A percentile compares a stretch with the other conserved stretches of the same genome.
phyloP scores from a whole-genome alignment of 2,329 filamentous ascomycete species.

The Pestalotiopsis sp. region DNA sequence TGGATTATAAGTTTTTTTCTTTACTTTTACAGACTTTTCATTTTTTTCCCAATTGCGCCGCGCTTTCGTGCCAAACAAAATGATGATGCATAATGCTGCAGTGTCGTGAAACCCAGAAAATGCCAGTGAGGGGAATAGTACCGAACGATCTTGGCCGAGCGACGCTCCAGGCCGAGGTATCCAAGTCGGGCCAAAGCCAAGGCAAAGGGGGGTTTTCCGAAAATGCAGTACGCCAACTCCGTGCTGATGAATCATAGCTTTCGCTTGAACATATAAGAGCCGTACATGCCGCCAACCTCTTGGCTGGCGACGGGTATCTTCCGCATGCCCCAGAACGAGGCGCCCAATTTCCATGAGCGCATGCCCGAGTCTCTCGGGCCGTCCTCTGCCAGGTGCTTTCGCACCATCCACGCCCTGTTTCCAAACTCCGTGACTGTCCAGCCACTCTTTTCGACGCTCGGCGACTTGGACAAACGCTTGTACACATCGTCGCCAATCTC shows the following conservation, averaged over 20 bases:
- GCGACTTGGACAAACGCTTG: slow-evolving; percentile 63
- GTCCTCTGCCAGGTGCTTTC: slow-evolving; percentile 41
- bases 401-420: slow-evolving; percentile 67
- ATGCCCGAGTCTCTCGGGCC: slow-evolving; percentile 55
- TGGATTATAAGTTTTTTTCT: background rate
- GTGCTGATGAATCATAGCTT: slow-evolving; percentile 36
- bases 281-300: slow-evolving; percentile 94
- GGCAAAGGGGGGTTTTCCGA: background rate
- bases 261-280: slow-evolving; percentile 66
- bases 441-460: slow-evolving; percentile 61
- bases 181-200: background rate
- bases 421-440: slow-evolving; percentile 75
- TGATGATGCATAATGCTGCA: background rate
- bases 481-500: slow-evolving; percentile 73
- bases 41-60: background rate
- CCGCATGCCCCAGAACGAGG: slow-evolving; percentile 81
- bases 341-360: slow-evolving; percentile 81
- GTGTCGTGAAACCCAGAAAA: background rate
- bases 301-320: slow-evolving; percentile 91
- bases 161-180: background rate
- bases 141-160: background rate
- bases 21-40: slow-evolving; percentile 1
- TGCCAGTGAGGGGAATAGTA: background rate
- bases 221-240: background rate
- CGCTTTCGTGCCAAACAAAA: background rate